These are phyloP conservation scores for Mucor velutinosus DNA, from an alignment of 371 early-diverging fungal genomes.

Conservation along the genomic window DNA sequence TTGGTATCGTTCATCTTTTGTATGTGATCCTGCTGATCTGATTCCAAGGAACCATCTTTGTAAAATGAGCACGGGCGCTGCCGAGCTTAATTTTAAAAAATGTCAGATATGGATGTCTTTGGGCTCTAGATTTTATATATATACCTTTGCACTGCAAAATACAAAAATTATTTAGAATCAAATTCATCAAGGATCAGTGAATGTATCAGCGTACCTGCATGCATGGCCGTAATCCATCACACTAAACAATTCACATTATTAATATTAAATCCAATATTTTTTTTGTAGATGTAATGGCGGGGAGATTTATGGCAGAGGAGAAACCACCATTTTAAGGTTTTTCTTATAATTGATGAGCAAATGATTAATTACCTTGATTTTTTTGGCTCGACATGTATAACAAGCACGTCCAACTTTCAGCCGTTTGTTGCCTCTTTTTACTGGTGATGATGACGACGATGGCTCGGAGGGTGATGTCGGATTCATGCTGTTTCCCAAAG, in stretches of 20 bases:
- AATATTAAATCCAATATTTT: background rate
- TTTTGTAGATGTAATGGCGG: background rate
- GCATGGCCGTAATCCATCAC: constrained; percentile 50
- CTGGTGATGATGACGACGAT: background rate
- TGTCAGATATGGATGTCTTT: background rate
- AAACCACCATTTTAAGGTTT: background rate
- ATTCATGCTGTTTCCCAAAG: background rate
- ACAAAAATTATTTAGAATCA: background rate
- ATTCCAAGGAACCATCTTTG: constrained; percentile 29
- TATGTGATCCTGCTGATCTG: constrained; percentile 5
- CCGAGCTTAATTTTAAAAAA: constrained; percentile 17
- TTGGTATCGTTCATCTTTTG: background rate
- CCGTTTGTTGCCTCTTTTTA: constrained; percentile 17
- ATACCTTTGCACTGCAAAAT: constrained; percentile 2
- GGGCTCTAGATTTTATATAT: background rate
- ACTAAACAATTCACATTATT: constrained; percentile 17
- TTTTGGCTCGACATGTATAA: constrained; percentile 50
- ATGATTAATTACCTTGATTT: constrained; percentile 43
- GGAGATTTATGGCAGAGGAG: background rate
- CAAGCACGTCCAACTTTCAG: constrained; percentile 49
- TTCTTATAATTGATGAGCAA: background rate
- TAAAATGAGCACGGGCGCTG: constrained; percentile 30
- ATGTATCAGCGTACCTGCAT: constrained; percentile 46
- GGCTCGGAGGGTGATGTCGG: background rate
- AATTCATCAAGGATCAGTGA: background rate